Evolutionary conservation across 495 filamentous ascomycete species (phyloP).

Genomic region (Beverwykella pulmonaria): DNA sequence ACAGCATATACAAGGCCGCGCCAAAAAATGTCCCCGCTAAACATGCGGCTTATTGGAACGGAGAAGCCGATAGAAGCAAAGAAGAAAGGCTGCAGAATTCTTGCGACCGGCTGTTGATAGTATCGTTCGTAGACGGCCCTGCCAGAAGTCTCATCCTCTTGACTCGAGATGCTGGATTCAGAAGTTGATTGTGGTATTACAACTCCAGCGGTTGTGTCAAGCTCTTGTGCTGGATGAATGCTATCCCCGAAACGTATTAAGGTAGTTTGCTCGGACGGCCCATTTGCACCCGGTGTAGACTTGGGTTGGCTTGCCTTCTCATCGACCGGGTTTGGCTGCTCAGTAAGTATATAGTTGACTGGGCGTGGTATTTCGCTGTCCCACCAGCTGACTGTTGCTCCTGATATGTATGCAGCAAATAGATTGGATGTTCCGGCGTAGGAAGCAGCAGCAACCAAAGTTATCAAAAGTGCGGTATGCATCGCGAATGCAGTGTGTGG

Average conservation of each 20-base stretch:
- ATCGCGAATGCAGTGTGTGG: conserved; percentile 47
- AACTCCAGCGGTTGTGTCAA: background rate
- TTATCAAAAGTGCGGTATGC: conserved; percentile 55
- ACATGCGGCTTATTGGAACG: conserved; percentile 74
- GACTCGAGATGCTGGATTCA: background rate
- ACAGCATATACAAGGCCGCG: conserved; percentile 70
- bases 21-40: conserved; percentile 65
- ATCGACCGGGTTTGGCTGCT: background rate
- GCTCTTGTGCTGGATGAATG: background rate
- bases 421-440: conserved; percentile 70
- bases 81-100: conserved; percentile 72
- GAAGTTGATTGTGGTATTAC: background rate
- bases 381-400: conserved; percentile 62
- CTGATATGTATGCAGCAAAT: conserved; percentile 72
- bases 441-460: conserved; percentile 57
- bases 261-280: background rate
- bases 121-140: conserved; percentile 58
- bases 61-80: conserved; percentile 82
- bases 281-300: background rate
- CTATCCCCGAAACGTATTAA: background rate
- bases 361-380: conserved; percentile 43
- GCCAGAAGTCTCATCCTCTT: conserved; percentile 37
- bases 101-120: conserved; percentile 53
- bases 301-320: background rate
- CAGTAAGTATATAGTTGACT: background rate